phyloP scores from a whole-genome alignment of 768 basidiomycete species.

The Pluteus cervinus region DNA sequence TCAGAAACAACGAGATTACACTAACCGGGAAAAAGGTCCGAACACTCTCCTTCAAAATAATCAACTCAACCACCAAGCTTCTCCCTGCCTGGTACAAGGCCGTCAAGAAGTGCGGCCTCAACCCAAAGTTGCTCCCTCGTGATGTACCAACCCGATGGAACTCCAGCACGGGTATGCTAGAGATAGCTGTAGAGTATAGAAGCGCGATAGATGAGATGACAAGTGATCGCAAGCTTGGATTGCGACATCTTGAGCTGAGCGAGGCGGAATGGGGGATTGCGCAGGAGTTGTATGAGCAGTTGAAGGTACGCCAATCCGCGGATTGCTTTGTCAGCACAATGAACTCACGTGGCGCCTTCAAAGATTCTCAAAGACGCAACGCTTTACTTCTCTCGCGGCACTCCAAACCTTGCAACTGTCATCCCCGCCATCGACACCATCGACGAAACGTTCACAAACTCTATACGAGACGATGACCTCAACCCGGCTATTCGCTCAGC shows the following conservation, averaged over 20 bases:
- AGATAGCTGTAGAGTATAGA: conserved; percentile 18
- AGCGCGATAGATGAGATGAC: conserved; percentile 18
- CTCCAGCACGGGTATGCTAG: no score
- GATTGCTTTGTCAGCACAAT: no score
- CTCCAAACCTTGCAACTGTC: conserved; percentile 8
- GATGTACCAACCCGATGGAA: conserved; percentile 31
- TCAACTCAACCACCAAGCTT: conserved; percentile 3
- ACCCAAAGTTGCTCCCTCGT: conserved; percentile 15
- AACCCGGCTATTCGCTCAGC: conserved; percentile 19
- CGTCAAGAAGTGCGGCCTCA: conserved; percentile 7
- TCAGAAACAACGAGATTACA: neutral
- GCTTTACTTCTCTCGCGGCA: conserved; percentile 12
- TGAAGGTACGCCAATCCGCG: conserved; percentile 22
- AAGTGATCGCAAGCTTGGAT: conserved; percentile 6
- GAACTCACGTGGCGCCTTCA: no score
- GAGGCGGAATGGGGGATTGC: conserved; percentile 26
- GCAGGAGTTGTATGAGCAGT: conserved; percentile 16
- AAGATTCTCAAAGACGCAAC: conserved; percentile 12
- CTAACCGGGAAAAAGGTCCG: conserved; percentile 11
- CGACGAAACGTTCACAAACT: conserved; percentile 10
- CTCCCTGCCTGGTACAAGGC: neutral
- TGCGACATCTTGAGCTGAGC: conserved; percentile 9
- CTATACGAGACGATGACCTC: conserved; percentile 12
- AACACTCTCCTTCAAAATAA: conserved; percentile 7
- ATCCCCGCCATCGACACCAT: conserved; percentile 14